phyloP scores from a whole-genome alignment of 352 stramenopile genomes.

The Aphanomyces invadans region DNA sequence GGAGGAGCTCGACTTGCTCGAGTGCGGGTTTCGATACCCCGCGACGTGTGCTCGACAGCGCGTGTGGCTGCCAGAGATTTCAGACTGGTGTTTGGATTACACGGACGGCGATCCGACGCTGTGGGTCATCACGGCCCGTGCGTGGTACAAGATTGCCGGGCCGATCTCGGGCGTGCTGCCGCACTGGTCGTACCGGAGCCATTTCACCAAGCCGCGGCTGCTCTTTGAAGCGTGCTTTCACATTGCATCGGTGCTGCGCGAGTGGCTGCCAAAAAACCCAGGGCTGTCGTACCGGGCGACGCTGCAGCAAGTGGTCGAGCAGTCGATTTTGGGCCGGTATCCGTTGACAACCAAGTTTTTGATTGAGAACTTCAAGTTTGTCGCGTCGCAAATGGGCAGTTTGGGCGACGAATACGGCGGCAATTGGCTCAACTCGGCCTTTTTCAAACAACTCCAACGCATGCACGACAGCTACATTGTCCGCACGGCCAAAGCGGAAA shows the following conservation, averaged over 20 bases:
- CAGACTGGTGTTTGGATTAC: conserved; percentile 83
- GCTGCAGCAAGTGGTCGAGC: conserved; percentile 70
- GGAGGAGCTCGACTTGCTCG: conserved; percentile 69
- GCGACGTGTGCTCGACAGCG: conserved; percentile 47
- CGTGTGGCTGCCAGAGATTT: conserved; percentile 78
- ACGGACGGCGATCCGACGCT: conserved; percentile 74
- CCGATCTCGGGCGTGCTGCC: conserved; percentile 66
- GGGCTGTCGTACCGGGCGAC: conserved; percentile 78
- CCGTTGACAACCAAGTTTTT: conserved; percentile 75
- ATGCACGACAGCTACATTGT: conserved; percentile 55
- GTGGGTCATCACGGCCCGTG: conserved; percentile 73
- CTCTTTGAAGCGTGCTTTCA: conserved; percentile 79
- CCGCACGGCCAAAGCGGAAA: conserved; percentile 46
- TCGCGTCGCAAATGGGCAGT: conserved; percentile 69
- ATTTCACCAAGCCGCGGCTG: conserved; percentile 64
- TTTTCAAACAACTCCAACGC: conserved; percentile 75
- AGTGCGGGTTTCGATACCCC: conserved; percentile 72
- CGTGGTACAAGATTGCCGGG: conserved; percentile 82
- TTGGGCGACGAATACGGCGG: conserved; percentile 63
- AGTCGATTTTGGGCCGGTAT: conserved; percentile 64
- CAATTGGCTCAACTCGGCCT: conserved; percentile 71
- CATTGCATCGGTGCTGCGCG: conserved; percentile 76
- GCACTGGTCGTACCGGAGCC: conserved; percentile 57
- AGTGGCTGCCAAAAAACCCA: conserved; percentile 81
- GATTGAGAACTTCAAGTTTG: conserved; percentile 77